These are phyloP conservation scores for Sarocladium strictum DNA, from an alignment of 2,329 filamentous ascomycete species.

Conservation along the genomic window DNA sequence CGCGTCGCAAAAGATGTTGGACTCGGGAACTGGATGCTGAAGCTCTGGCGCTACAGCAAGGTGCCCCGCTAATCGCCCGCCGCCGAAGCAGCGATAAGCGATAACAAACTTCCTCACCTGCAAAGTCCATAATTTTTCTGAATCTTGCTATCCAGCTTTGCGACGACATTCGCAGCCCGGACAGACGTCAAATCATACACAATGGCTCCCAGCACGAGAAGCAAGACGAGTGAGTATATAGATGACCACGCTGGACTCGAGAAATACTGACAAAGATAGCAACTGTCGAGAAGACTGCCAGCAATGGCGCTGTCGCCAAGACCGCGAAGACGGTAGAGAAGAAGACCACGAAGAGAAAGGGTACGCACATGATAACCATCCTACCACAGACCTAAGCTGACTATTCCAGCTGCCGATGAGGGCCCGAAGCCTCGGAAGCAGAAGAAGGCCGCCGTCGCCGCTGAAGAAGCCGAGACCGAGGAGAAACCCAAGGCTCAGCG, in stretches of 20 bases:
- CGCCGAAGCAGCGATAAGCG: conserved; percentile 7
- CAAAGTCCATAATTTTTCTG: conserved; percentile 34
- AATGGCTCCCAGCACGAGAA: conserved; percentile 33
- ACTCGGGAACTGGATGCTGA: background rate
- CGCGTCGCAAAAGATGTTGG: too few relatives aligned
- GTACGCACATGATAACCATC: background rate
- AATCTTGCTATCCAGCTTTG: conserved; percentile 7
- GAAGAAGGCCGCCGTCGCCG: conserved; percentile 20
- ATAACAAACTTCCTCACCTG: conserved; percentile 16
- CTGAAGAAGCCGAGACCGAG: conserved; percentile 27
- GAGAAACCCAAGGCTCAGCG: conserved; percentile 20
- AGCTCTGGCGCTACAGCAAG: background rate
- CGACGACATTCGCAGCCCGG: conserved; percentile 5
- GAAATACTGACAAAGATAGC: background rate
- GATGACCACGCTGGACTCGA: background rate
- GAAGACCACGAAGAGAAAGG: conserved; percentile 29
- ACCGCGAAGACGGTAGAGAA: conserved; percentile 27
- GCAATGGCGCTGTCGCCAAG: conserved; percentile 22
- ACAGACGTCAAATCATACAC: conserved; percentile 16
- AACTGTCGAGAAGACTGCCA: conserved; percentile 11
- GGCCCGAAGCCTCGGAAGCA: conserved; percentile 17
- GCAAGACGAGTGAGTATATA: conserved; percentile 17
- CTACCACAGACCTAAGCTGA: background rate
- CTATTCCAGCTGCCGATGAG: conserved; percentile 23
- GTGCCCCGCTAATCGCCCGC: conserved; percentile 5